Base-by-base conservation (phyloP, 495 filamentous ascomycete genomes). In the Thermochaetoides thermophila region DNA sequence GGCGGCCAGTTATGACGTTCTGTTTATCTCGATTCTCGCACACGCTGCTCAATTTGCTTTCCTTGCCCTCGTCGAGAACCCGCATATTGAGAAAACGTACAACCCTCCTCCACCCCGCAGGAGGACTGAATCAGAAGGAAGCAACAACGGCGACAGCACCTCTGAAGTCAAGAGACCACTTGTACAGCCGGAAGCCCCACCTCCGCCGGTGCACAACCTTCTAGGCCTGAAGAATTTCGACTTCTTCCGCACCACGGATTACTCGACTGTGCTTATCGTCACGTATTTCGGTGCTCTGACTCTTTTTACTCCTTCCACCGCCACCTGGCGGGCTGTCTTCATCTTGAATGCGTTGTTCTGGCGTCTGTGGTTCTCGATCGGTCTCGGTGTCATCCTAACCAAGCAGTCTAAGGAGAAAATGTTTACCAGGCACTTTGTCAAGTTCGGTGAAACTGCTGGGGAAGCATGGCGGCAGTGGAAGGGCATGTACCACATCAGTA, bases 401-500 rank as follows among this genome's bases (percentile, higher is more conserved):
- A 69, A 69, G 24, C 89, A 97, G 55, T 94, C 89, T 6, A 77
- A 78, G 36, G 69, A 76, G 59, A 93, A 95, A 57, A 68, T 73
- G 48, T 96, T 87, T 82, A 94, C 87, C 11, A 74, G 89, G 16
- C 89, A 97, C 58, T 97, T 95, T 48, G 68, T 97, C 52, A 97
- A 97, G 52, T 95, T 78, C 48, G 89, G 89, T 37, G 87, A 95
- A 46, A 84, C 69, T 18, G 72, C 73, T 0, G 76, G 79, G 29
- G 89, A 95, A 57, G 87, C 87, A 2, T 97, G 91, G 91, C 76
- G 77, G 33, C 85, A 97, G 52, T 97, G 89, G 89, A 96, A 95
- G 57, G 81, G 84, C 27, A 75, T 87, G 37, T 95, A 96, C 43
- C 85, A 96, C 48, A 59, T 95, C 21, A 87, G 84, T 53, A 82